Evolutionary conservation across 768 basidiomycete species (phyloP).

Genomic region (Hypholoma sublateritium): DNA sequence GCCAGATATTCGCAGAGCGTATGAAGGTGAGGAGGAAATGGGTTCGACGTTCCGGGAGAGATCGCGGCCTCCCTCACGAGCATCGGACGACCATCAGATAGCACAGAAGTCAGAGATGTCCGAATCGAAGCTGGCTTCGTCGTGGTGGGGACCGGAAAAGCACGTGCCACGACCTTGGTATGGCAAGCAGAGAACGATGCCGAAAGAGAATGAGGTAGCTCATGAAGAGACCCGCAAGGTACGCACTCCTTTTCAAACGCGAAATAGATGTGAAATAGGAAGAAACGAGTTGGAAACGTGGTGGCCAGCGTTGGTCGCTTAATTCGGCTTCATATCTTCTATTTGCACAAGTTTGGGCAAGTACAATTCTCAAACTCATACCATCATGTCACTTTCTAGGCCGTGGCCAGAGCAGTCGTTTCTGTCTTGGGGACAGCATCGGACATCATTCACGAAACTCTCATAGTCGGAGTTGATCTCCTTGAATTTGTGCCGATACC

Average conservation of each 20-base stretch:
- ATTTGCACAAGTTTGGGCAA: neutral
- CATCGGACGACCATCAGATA: conserved; percentile 6
- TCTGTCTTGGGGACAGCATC: conserved; percentile 41
- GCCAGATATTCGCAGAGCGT: conserved; percentile 1
- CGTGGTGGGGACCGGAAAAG: conserved; percentile 24
- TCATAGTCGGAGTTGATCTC: conserved; percentile 40
- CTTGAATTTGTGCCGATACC: conserved; percentile 53
- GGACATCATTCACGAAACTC: conserved; percentile 44
- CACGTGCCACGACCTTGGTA: conserved; percentile 29
- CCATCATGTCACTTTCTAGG: conserved; percentile 18
- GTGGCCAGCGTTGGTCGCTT: neutral
- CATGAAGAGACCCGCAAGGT: conserved; percentile 37
- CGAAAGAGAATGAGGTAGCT: conserved; percentile 39
- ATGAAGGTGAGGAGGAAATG: conserved; percentile 8
- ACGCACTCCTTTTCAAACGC: conserved; percentile 7
- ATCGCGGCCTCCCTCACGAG: conserved; percentile 19
- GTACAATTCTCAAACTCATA: neutral
- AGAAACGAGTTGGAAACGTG: neutral
- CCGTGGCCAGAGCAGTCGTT: conserved; percentile 35
- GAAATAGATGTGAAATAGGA: too few relatives aligned
- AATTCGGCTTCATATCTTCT: neutral
- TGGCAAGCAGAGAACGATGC: conserved; percentile 32
- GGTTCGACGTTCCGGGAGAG: conserved; percentile 21
- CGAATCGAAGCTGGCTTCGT: conserved; percentile 18
- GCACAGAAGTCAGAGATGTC: conserved; percentile 3